phyloP scores from a whole-genome alignment of 768 basidiomycete species.

The Leucogyrophana mollusca region DNA sequence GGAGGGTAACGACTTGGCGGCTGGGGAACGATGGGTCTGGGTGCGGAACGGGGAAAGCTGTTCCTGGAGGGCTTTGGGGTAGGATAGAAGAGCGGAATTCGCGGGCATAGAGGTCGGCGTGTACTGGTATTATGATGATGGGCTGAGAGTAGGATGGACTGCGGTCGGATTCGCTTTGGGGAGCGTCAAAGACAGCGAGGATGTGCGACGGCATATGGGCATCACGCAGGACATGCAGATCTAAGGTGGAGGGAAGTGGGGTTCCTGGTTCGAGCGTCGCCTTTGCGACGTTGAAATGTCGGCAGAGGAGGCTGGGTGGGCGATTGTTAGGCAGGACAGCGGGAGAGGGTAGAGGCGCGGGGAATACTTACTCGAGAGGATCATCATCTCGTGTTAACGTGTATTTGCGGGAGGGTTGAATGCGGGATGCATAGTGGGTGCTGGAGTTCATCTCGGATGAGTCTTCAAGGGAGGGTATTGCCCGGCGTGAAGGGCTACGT shows the following conservation, averaged over 20 bases:
- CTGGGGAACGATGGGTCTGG: constrained; percentile 13
- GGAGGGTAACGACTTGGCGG: constrained; percentile 43
- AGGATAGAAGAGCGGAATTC: constrained; percentile 36
- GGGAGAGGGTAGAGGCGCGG: neutral
- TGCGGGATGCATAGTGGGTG: constrained; percentile 11
- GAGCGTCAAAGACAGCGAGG: constrained; percentile 43
- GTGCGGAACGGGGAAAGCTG: constrained; percentile 31
- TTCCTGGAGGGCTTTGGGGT: constrained; percentile 31
- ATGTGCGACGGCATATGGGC: constrained; percentile 56
- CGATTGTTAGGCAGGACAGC: constrained; percentile 7
- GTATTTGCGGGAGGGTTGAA: constrained; percentile 23
- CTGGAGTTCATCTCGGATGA: constrained; percentile 12
- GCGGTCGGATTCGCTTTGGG: constrained; percentile 19
- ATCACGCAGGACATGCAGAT: constrained; percentile 46
- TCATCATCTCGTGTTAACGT: constrained; percentile 15
- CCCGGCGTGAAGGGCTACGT: constrained; percentile 11
- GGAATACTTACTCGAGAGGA: constrained; percentile 25
- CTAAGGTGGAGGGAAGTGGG: constrained; percentile 41
- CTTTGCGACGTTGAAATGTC: constrained; percentile 33
- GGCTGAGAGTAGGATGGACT: constrained; percentile 31
- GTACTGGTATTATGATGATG: constrained; percentile 49
- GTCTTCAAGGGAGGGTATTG: constrained; percentile 14
- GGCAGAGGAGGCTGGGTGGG: constrained; percentile 28
- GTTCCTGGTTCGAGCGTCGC: constrained; percentile 18
- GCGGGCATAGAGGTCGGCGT: constrained; percentile 43